A percentile compares a stretch with the other conserved stretches of the same genome.
Conservation (phyloP, 805 yeast genomes). For the Wickerhamiella slavikovae region DNA sequence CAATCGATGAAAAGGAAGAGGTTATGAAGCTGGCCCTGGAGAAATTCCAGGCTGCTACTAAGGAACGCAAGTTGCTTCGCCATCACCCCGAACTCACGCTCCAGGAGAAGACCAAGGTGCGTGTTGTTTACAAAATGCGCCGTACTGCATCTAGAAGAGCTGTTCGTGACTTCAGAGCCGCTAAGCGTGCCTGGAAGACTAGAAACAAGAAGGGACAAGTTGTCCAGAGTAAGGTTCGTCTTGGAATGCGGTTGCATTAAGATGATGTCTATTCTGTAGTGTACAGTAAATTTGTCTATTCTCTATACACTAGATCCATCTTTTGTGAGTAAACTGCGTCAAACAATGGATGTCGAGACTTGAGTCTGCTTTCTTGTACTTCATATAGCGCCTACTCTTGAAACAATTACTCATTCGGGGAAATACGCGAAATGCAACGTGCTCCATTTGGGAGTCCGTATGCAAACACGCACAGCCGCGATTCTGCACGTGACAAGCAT, state of each 20-base stretch:
- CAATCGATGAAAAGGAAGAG: slow-evolving; percentile 8
- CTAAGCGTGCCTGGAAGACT: slow-evolving; percentile 11
- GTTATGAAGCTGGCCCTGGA: slow-evolving; percentile 8
- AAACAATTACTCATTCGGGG: too few species aligned
- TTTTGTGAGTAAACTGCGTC: background rate
- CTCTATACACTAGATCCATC: background rate
- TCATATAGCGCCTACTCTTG: too few species aligned
- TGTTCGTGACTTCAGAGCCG: slow-evolving; percentile 12
- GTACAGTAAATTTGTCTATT: background rate
- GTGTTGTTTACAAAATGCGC: too few species aligned
- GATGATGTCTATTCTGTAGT: too few species aligned
- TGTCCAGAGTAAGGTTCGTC: slow-evolving; percentile 9
- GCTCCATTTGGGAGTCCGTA: too few species aligned
- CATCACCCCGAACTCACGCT: slow-evolving; percentile 1
- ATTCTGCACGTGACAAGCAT: too few species aligned
- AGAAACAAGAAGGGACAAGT: slow-evolving; percentile 12
- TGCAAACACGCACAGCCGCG: too few species aligned
- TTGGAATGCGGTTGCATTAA: too few species aligned
- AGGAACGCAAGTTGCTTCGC: too few species aligned
- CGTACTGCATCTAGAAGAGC: slow-evolving; percentile 12
- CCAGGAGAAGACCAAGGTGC: slow-evolving; percentile 4
- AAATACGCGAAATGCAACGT: too few species aligned
- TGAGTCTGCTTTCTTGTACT: too few species aligned
- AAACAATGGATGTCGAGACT: background rate
- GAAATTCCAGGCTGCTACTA: too few species aligned